phyloP scores from a whole-genome alignment of 1,139 yeast genomes.

The Blastobotrys proliferans region DNA sequence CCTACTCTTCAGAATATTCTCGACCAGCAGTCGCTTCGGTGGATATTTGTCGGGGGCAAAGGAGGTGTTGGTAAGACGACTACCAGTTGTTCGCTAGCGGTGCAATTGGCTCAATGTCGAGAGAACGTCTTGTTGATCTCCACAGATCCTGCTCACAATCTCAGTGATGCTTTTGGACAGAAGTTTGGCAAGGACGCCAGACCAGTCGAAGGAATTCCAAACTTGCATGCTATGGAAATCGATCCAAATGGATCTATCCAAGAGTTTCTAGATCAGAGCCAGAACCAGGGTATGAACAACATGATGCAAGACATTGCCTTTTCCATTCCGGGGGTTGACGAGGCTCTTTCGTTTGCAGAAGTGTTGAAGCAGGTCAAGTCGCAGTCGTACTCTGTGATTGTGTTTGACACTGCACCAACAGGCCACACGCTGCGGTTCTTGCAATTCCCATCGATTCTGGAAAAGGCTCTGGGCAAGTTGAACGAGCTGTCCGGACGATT shows the following conservation, averaged over 20 bases:
- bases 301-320: slow-evolving; percentile 92
- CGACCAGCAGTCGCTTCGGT: slow-evolving; percentile 57
- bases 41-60: slow-evolving; percentile 99
- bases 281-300: slow-evolving; percentile 38
- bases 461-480: slow-evolving; percentile 79
- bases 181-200: slow-evolving; percentile 97
- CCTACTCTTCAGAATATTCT: slow-evolving; percentile 41
- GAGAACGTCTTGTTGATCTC: slow-evolving; percentile 86
- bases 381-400: slow-evolving; percentile 81
- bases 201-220: slow-evolving; percentile 80
- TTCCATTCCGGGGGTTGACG: slow-evolving; percentile 96
- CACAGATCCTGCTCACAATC: slow-evolving; percentile 97
- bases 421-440: slow-evolving; percentile 94
- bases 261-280: slow-evolving; percentile 71
- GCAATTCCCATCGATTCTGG: slow-evolving; percentile 88
- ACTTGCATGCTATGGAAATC: slow-evolving; percentile 95
- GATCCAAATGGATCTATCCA: slow-evolving; percentile 94
- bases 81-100: slow-evolving; percentile 91
- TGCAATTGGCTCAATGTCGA: slow-evolving; percentile 76
- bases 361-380: slow-evolving; percentile 92
- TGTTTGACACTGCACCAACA: slow-evolving; percentile 97
- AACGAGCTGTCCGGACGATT: slow-evolving; percentile 79
- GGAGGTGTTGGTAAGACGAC: slow-evolving; percentile 99
- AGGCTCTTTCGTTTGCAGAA: slow-evolving; percentile 95
- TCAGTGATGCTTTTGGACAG: slow-evolving; percentile 97